Evolutionary conservation across 2,329 filamentous ascomycete genomes (phyloP).

Genomic region (Orbilia blumenaviensis): DNA sequence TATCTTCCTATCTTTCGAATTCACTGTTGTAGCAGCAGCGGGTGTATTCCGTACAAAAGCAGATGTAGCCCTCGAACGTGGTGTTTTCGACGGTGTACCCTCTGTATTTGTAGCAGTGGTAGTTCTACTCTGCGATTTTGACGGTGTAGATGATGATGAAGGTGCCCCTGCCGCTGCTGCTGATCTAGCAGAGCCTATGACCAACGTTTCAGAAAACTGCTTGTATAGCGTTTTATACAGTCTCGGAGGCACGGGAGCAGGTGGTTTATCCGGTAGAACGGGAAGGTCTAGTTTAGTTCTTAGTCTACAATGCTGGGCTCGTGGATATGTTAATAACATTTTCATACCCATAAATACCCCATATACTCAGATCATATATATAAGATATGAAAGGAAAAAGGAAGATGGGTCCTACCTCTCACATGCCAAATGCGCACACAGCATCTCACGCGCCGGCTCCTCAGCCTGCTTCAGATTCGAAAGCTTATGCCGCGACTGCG

Average conservation of each 20-base stretch:
- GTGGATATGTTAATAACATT: background rate
- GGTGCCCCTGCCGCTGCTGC: background rate
- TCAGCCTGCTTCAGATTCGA: conserved; percentile 83
- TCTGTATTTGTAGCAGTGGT: background rate
- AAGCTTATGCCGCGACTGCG: conserved; percentile 83
- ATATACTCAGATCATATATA: background rate
- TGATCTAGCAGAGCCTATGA: background rate
- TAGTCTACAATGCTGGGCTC: conserved; percentile 24
- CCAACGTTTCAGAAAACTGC: conserved; percentile 44
- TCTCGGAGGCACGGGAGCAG: conserved; percentile 30
- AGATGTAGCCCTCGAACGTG: background rate
- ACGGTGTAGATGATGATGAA: background rate
- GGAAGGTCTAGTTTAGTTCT: conserved; percentile 42
- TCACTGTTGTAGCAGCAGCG: background rate
- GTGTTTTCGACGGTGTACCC: background rate
- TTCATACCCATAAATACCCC: background rate
- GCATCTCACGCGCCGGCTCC: conserved; percentile 84
- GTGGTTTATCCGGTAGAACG: conserved; percentile 29
- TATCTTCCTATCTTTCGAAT: background rate
- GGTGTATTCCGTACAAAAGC: background rate
- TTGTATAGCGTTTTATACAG: conserved; percentile 44
- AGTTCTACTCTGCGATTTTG: background rate
- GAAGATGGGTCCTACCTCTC: conserved; percentile 70
- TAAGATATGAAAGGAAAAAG: background rate
- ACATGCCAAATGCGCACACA: conserved; percentile 88